Percentiles rank a stretch among this genome's conserved stretches.
Evolutionary conservation across 164 flowering plant genomes (phyloP).

Genomic region (Vitis rupestris): DNA sequence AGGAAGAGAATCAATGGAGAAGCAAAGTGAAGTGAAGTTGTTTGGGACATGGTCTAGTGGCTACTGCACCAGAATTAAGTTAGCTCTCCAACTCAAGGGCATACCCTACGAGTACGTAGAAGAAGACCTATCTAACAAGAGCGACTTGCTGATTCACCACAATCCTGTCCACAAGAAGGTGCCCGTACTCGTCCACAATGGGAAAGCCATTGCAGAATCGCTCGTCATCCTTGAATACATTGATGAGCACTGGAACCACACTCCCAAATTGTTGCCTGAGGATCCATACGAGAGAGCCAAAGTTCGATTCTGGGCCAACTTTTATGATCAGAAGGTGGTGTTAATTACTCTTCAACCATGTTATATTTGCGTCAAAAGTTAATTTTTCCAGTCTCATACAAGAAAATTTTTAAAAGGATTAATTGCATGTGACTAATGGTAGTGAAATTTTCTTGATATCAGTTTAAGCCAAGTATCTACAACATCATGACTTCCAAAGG

Average conservation of each 20-base stretch:
- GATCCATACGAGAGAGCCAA: conserved; percentile 17
- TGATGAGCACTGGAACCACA: conserved; percentile 26
- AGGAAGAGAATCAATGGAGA: conserved; percentile 6
- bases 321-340: conserved; percentile 11
- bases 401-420: too few species aligned
- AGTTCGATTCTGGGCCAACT: conserved; percentile 28
- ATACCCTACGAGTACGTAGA: conserved; percentile 23
- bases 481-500: conserved; percentile 11
- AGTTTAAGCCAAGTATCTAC: neutral
- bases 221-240: conserved; percentile 31
- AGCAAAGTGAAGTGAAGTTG: conserved; percentile 19
- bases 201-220: conserved; percentile 24
- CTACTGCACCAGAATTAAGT: conserved; percentile 12
- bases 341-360: too few species aligned
- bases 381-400: too few species aligned
- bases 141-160: conserved; percentile 12
- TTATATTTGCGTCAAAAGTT: too few species aligned
- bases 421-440: neutral
- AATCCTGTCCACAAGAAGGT: conserved; percentile 15
- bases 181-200: conserved; percentile 17
- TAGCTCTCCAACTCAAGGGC: conserved; percentile 33
- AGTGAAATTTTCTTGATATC: neutral
- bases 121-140: conserved; percentile 27
- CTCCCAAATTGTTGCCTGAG: conserved; percentile 20
- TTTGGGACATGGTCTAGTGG: conserved; percentile 21